Evolutionary conservation across 345 rosid genomes (phyloP).

Genomic region (Streptanthus diversifolius): DNA sequence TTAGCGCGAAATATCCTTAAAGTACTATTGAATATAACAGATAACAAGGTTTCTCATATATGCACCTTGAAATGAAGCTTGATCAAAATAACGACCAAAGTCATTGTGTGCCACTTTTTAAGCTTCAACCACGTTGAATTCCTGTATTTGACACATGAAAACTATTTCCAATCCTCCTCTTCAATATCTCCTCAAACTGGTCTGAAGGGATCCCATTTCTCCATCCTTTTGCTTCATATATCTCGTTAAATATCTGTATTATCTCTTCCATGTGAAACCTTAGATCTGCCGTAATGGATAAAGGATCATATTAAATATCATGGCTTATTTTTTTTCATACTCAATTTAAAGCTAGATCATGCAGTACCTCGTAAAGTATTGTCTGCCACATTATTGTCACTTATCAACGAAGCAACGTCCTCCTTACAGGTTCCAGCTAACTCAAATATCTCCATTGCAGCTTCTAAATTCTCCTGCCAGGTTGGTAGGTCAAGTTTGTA

Average conservation of each 20-base stretch:
- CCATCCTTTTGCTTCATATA: constrained; percentile 69
- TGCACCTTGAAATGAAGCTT: constrained; percentile 32
- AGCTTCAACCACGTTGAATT: constrained; percentile 20
- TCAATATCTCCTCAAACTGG: constrained; percentile 64
- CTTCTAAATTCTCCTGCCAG: constrained; percentile 76
- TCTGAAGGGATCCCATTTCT: constrained; percentile 53
- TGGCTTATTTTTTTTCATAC: not conserved
- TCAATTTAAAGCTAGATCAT: not conserved
- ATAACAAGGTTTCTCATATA: not conserved
- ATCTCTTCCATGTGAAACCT: constrained; percentile 69
- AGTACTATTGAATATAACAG: not conserved
- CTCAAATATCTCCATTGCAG: constrained; percentile 74
- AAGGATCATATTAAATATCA: not conserved
- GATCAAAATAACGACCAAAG: constrained; percentile 18
- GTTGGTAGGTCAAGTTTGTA: constrained; percentile 63
- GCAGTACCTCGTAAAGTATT: constrained; percentile 58
- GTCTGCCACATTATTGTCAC: constrained; percentile 56
- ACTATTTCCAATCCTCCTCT: constrained; percentile 51
- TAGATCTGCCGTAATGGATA: constrained; percentile 45
- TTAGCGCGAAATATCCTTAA: not conserved
- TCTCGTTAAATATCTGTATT: constrained; percentile 72
- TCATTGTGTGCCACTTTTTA: constrained; percentile 3
- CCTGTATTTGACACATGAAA: constrained; percentile 49
- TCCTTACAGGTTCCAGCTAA: constrained; percentile 65
- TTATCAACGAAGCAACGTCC: constrained; percentile 54